Base-by-base conservation (phyloP, 75 land plant species). In the Selaginella moellendorffii region DNA sequence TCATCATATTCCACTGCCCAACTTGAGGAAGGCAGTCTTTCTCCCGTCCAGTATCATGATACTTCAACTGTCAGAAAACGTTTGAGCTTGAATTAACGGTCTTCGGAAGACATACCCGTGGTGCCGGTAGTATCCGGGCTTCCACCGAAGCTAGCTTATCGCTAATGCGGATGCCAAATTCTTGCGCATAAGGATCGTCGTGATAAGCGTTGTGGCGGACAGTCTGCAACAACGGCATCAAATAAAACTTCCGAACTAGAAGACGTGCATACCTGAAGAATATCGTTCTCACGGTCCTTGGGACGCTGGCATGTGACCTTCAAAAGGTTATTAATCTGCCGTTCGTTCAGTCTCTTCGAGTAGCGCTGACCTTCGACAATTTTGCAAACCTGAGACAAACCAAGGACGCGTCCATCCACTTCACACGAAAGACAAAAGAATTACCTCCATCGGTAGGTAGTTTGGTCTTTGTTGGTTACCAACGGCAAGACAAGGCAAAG, bases 291-390 rank as follows among this genome's bases (percentile, higher is more conserved):
- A 22, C 76, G 71, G 0, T 90, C 93, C 12, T 51, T 64, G 21
- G 97, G 97, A 21, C 97, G 73, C 71, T 87, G 93, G 63, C 97
- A 90, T 29, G 97, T 88, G 14, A 90, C 97, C 64, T 82, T 87
- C 53, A 90, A 63, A 18, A 90, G 72, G 0, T 82, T 72, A 59
- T 88, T 90, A 0, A 90, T 87, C 70, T 90, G 97, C 28, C 73
- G 80, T 14, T 90, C 97, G 75, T 84, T 87, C 30, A 90, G 72
- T 56, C 97, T 71, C 62, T 87, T 87, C 0, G 97, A 72, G 42
- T 84, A 90, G 17, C 97, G 73, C 63, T 90, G 97, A 10, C 97
- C 97, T 68, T 79, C 88, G 12, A 90, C 86, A 63, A 90, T 87
- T 67, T 90, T 90, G 46, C 97, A 90, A 18, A 78, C 91, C 91